Evolutionary conservation across 371 early-diverging fungal species (phyloP).

Genomic region (Coemansia sp.): DNA sequence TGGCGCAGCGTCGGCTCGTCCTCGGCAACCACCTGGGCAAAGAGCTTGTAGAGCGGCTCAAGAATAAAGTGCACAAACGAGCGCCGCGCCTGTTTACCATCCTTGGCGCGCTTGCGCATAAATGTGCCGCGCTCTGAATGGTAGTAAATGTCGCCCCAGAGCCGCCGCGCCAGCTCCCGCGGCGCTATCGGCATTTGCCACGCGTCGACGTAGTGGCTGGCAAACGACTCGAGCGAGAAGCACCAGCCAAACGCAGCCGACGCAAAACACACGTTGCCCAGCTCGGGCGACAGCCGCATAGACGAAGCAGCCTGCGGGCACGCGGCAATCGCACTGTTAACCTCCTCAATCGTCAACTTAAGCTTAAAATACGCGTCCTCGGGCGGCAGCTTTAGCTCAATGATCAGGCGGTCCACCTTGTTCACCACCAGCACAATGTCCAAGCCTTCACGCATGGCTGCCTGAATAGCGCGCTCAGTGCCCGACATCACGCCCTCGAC

Average conservation of each 20-base stretch:
- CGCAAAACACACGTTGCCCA: slow-evolving; percentile 96
- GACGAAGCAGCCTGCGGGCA: slow-evolving; percentile 39
- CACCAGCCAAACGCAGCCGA: slow-evolving; percentile 92
- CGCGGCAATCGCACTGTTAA: slow-evolving; percentile 75
- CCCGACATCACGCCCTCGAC: slow-evolving; percentile 96
- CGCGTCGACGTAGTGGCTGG: slow-evolving; percentile 80
- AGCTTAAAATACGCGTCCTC: slow-evolving; percentile 96
- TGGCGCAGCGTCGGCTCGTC: slow-evolving; percentile 46
- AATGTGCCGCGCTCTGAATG: slow-evolving; percentile 78
- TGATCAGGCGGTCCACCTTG: slow-evolving; percentile 94
- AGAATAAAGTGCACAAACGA: slow-evolving; percentile 96
- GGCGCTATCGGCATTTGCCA: slow-evolving; percentile 48
- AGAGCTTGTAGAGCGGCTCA: slow-evolving; percentile 94
- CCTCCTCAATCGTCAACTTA: slow-evolving; percentile 92
- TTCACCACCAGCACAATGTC: slow-evolving; percentile 87
- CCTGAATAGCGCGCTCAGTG: slow-evolving; percentile 86
- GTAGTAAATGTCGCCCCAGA: slow-evolving; percentile 98
- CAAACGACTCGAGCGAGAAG: slow-evolving; percentile 92
- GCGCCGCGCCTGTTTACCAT: slow-evolving; percentile 59
- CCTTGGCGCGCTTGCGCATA: slow-evolving; percentile 64
- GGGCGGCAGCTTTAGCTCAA: slow-evolving; percentile 95
- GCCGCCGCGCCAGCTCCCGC: slow-evolving; percentile 81
- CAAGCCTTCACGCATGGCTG: slow-evolving; percentile 77
- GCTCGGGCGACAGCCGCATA: slow-evolving; percentile 84
- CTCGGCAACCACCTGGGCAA: slow-evolving; percentile 69